These are phyloP conservation scores for Cladosporium sp. DNA, from an alignment of 2,329 filamentous ascomycete genomes.

Conservation along the genomic window DNA sequence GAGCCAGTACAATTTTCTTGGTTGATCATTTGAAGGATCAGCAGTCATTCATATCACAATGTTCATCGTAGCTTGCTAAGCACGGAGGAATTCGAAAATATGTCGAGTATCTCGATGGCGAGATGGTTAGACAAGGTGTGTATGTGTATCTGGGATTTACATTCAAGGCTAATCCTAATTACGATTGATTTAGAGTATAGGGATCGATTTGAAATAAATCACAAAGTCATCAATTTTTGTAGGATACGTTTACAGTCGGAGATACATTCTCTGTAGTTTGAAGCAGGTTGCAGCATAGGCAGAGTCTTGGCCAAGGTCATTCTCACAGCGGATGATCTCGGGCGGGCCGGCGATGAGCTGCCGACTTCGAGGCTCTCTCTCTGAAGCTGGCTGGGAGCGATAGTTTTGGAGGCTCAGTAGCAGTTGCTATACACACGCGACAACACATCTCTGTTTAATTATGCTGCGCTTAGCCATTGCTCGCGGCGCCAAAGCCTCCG, in stretches of 20 bases:
- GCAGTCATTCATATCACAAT: not conserved
- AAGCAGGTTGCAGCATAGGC: too few relatives aligned
- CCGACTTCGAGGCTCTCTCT: constrained; percentile 6
- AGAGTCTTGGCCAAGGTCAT: not conserved
- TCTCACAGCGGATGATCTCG: constrained; percentile 1
- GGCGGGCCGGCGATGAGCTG: constrained; percentile 3
- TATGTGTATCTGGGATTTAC: too few relatives aligned
- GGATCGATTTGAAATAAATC: too few relatives aligned
- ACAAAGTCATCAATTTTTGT: too few relatives aligned
- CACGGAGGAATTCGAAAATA: not conserved
- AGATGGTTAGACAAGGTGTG: too few relatives aligned
- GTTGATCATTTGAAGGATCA: not conserved
- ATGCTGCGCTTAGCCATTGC: constrained; percentile 28
- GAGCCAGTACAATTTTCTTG: not conserved
- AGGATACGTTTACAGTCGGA: too few relatives aligned
- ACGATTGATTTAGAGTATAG: too few relatives aligned
- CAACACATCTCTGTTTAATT: not conserved
- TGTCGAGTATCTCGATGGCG: not conserved
- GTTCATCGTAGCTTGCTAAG: not conserved
- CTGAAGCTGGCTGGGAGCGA: not conserved
- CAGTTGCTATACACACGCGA: constrained; percentile 6
- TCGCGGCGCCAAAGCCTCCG: constrained; percentile 24
- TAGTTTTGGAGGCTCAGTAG: not conserved
- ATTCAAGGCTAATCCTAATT: too few relatives aligned
- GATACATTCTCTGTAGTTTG: too few relatives aligned